Evolutionary conservation across 768 basidiomycete genomes (phyloP).

Genomic region (Serendipita sp.): DNA sequence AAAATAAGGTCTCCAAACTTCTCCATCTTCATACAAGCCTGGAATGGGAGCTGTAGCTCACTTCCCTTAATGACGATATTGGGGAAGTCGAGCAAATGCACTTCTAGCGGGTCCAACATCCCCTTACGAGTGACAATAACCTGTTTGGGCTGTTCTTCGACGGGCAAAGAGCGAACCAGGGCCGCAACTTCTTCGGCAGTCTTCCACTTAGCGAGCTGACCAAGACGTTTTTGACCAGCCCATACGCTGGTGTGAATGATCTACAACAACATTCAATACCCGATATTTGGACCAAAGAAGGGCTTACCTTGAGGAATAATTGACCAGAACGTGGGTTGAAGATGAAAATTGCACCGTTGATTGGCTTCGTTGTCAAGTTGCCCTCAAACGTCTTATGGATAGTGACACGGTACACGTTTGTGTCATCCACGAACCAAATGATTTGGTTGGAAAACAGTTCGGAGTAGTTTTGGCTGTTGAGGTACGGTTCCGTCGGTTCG

Average conservation of each 20-base stretch:
- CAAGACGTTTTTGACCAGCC: slow-evolving; percentile 99
- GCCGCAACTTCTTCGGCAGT: slow-evolving; percentile 99
- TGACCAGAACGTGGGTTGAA: slow-evolving; percentile 99
- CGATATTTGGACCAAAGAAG: not conserved
- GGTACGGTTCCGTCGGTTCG: slow-evolving; percentile 96
- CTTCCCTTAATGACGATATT: slow-evolving; percentile 99
- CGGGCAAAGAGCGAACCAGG: slow-evolving; percentile 90
- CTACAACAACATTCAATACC: slow-evolving; percentile 9
- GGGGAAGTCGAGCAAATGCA: slow-evolving; percentile 97
- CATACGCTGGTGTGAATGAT: slow-evolving; percentile 99
- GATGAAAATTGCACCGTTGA: slow-evolving; percentile 97
- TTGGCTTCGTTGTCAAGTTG: slow-evolving; percentile 97
- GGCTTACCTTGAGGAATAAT: slow-evolving; percentile 64
- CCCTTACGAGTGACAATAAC: slow-evolving; percentile 99
- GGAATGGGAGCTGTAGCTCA: slow-evolving; percentile 96
- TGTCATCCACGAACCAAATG: slow-evolving; percentile 99
- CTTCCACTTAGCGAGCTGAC: slow-evolving; percentile 99
- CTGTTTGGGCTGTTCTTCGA: slow-evolving; percentile 99
- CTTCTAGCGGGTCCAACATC: slow-evolving; percentile 97
- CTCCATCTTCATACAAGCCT: slow-evolving; percentile 99
- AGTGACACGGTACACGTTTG: slow-evolving; percentile 98
- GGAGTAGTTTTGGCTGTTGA: slow-evolving; percentile 95
- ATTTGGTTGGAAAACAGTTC: slow-evolving; percentile 97
- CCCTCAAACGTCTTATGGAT: slow-evolving; percentile 99
- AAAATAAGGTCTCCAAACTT: slow-evolving; percentile 97